These are phyloP conservation scores for Phytophthora meadii DNA, from an alignment of 352 stramenopile genomes.

Conservation along the genomic window DNA sequence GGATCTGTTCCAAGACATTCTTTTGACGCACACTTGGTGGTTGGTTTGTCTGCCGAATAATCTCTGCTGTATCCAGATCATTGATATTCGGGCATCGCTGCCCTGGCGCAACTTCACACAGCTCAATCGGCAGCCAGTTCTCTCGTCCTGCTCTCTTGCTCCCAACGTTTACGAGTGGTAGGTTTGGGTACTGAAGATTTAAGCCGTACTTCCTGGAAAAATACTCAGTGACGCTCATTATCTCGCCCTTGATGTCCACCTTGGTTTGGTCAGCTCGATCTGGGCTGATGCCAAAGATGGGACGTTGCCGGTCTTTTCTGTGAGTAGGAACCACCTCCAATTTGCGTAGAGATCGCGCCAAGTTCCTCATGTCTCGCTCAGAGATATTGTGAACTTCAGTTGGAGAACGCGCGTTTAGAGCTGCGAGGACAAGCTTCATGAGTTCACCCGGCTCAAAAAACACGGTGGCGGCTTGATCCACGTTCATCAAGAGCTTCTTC, in stretches of 20 bases:
- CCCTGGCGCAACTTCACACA: constrained; percentile 71
- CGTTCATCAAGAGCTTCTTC: constrained; percentile 65
- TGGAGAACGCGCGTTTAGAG: constrained; percentile 36
- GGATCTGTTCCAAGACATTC: constrained; percentile 64
- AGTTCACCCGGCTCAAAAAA: constrained; percentile 64
- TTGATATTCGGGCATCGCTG: constrained; percentile 80
- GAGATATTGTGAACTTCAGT: constrained; percentile 41
- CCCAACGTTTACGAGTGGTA: constrained; percentile 79
- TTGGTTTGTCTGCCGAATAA: constrained; percentile 72
- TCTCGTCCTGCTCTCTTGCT: constrained; percentile 44
- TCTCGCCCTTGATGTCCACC: constrained; percentile 59
- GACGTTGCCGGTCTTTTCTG: constrained; percentile 55
- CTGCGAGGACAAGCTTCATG: constrained; percentile 53
- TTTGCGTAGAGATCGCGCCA: constrained; percentile 52
- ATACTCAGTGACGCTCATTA: constrained; percentile 61
- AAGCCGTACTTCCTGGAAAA: constrained; percentile 60
- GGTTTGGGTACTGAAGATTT: constrained; percentile 55
- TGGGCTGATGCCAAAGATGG: constrained; percentile 57
- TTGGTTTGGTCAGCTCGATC: constrained; percentile 49
- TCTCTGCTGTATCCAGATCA: constrained; percentile 80
- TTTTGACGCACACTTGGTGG: constrained; percentile 42
- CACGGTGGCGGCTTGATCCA: constrained; percentile 72
- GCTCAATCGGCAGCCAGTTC: constrained; percentile 82
- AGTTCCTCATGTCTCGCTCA: constrained; percentile 39
- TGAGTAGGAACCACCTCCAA: constrained; percentile 57